Base-by-base conservation (phyloP, 192 early-diverging fungal genomes). In the Backusella tarrabulga region DNA sequence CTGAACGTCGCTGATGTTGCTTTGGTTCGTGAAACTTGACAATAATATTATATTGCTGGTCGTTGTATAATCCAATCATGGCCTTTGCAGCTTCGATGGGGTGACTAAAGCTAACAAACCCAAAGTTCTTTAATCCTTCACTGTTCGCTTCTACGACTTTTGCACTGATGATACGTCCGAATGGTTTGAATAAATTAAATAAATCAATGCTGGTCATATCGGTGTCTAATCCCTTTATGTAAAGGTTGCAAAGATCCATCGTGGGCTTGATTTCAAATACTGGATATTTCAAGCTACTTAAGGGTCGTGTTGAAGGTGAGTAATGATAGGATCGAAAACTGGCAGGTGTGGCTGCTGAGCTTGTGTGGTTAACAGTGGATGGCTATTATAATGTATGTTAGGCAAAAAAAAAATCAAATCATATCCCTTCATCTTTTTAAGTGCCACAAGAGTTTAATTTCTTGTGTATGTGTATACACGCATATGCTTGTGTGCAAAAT, bases 11-110 rank as follows among this genome's bases (percentile, higher is more conserved):
- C 19, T 50, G 67, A 23, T 90, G 87, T 76, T 97, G 94, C 87
- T 95, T 93, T 80, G 95, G 94, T 86, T 98, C 96, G 74, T 95
- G 94, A 69, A 96, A 90, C n/a, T 91, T 93, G 46, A 98, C 95
- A 82, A 76, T 95, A 88, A 42, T 94, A 95, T 87, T 96, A 50
- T n/a, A 95, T 75, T 77, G 79, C 63, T 87, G 87, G 63, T 93
- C 78, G 44, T 26, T 72, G 17, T 72, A 29, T 34, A 26, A 8
- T 50, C 17, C 38, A 21, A 70, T 70, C 34, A 40, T 70, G 19
- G 97, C 97, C 86, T 92, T 93, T 79, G 89, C 94, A 29, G 97
- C 97, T 85, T 98, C 97, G 68, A 95, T 93, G 66, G 97, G 91
- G 40, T 88, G 86, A 41, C 92, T 92, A 89, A 94, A 98, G 88